Evolutionary conservation across 768 basidiomycete genomes (phyloP).

Genomic region (Omphalotus guepiniiformis): DNA sequence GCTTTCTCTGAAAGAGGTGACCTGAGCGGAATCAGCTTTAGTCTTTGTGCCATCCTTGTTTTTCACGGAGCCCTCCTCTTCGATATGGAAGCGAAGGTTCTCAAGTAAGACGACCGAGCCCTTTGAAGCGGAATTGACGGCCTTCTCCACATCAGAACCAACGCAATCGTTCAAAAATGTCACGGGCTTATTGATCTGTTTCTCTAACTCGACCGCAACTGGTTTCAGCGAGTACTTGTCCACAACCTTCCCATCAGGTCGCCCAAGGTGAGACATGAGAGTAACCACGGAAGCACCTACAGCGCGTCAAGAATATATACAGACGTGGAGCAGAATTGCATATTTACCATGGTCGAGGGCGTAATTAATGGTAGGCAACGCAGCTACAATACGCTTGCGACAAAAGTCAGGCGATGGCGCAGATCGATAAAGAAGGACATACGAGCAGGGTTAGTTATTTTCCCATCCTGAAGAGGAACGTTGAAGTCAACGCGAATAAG

Average conservation of each 20-base stretch:
- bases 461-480: slow-evolving; percentile 85
- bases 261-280: slow-evolving; percentile 97
- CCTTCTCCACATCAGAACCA: slow-evolving; percentile 78
- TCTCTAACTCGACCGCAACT: slow-evolving; percentile 76
- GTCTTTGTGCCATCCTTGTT: slow-evolving; percentile 93
- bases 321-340: background rate
- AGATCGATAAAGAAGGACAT: slow-evolving; percentile 29
- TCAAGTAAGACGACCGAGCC: slow-evolving; percentile 89
- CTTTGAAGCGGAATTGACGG: slow-evolving; percentile 57
- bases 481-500: slow-evolving; percentile 97
- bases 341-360: slow-evolving; percentile 76
- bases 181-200: slow-evolving; percentile 67
- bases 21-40: slow-evolving; percentile 83
- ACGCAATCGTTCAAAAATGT: slow-evolving; percentile 84
- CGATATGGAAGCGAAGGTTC: slow-evolving; percentile 97
- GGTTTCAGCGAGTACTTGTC: slow-evolving; percentile 89
- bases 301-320: slow-evolving; percentile 9
- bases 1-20: slow-evolving; percentile 79
- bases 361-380: slow-evolving; percentile 92
- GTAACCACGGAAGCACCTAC: slow-evolving; percentile 78
- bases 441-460: slow-evolving; percentile 97
- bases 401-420: slow-evolving; percentile 12
- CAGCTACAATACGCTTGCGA: slow-evolving; percentile 89
- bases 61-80: slow-evolving; percentile 93
- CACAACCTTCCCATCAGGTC: slow-evolving; percentile 89